These are phyloP conservation scores for Westerdykella aurantiaca DNA, from an alignment of 2,329 filamentous ascomycete genomes.

Conservation along the genomic window DNA sequence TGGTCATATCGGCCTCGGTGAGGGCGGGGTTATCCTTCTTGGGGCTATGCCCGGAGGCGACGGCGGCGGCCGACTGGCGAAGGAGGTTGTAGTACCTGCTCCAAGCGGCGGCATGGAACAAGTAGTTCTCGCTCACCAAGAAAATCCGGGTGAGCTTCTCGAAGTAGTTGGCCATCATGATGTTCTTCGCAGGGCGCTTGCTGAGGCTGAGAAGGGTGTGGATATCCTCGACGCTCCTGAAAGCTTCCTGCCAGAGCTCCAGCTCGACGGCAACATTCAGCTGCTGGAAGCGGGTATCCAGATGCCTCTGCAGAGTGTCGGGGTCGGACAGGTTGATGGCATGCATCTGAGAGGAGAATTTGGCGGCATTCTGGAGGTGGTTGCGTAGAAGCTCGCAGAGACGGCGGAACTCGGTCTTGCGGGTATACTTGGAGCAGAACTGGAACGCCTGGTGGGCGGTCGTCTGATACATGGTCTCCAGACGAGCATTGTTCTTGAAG, in stretches of 20 bases:
- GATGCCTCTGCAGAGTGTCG: conserved; percentile 91
- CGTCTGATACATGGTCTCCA: conserved; percentile 97
- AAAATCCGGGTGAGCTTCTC: conserved; percentile 99
- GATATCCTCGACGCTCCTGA: conserved; percentile 98
- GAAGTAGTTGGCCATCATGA: conserved; percentile 99
- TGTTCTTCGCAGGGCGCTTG: conserved; percentile 96
- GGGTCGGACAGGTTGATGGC: conserved; percentile 98
- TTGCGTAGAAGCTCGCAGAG: conserved; percentile 97
- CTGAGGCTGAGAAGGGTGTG: conserved; percentile 95
- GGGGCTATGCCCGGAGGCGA: conserved; percentile 77
- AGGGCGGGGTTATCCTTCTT: conserved; percentile 93
- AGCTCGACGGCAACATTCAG: conserved; percentile 96
- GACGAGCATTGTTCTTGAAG: conserved; percentile 94
- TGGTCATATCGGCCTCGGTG: conserved; percentile 83
- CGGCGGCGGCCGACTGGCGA: conserved; percentile 76
- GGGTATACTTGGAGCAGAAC: conserved; percentile 95
- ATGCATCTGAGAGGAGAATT: conserved; percentile 98
- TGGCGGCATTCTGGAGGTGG: conserved; percentile 97
- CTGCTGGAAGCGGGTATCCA: conserved; percentile 98
- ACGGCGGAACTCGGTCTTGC: conserved; percentile 98
- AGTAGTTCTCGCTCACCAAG: conserved; percentile 97
- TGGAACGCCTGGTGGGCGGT: conserved; percentile 98
- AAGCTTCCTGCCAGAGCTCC: conserved; percentile 98
- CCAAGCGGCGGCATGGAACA: conserved; percentile 98
- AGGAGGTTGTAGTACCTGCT: conserved; percentile 96